Evolutionary conservation across 1,284 basidiomycete genomes (phyloP).

Genomic region (Lentinus polychrous): DNA sequence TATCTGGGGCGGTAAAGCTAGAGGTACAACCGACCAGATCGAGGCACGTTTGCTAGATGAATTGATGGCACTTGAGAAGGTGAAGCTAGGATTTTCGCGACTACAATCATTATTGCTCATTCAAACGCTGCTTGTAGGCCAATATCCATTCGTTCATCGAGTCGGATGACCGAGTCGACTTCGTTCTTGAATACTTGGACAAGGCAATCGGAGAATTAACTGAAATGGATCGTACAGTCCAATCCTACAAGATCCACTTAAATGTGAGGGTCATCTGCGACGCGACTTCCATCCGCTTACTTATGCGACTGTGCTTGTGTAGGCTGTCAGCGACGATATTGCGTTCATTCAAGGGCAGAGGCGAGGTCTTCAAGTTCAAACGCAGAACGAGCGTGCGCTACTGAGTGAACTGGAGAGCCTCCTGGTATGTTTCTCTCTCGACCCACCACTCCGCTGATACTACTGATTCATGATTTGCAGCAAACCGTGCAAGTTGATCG

Average conservation of each 20-base stretch:
- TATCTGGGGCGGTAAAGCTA: slow-evolving; percentile 52
- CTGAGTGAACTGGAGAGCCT: slow-evolving; percentile 80
- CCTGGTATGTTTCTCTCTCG: slow-evolving; percentile 44
- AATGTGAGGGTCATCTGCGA: slow-evolving; percentile 51
- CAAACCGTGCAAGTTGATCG: slow-evolving; percentile 91
- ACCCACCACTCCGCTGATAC: neutral
- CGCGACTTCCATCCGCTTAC: neutral
- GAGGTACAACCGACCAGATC: slow-evolving; percentile 82
- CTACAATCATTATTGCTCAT: slow-evolving; percentile 56
- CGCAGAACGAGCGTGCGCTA: slow-evolving; percentile 87
- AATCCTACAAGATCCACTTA: slow-evolving; percentile 89
- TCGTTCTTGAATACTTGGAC: slow-evolving; percentile 87
- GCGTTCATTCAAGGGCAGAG: slow-evolving; percentile 95
- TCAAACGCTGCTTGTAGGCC: slow-evolving; percentile 71
- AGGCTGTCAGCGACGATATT: slow-evolving; percentile 95
- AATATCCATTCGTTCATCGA: slow-evolving; percentile 98
- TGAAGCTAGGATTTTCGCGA: slow-evolving; percentile 23
- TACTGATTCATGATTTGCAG: slow-evolving; percentile 33
- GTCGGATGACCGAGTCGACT: slow-evolving; percentile 78
- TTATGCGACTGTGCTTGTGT: slow-evolving; percentile 10
- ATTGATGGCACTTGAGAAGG: slow-evolving; percentile 85
- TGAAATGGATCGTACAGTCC: slow-evolving; percentile 79
- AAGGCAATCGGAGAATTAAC: slow-evolving; percentile 83
- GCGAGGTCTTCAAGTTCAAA: slow-evolving; percentile 95
- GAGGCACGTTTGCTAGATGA: slow-evolving; percentile 84